Conservation (phyloP, 2,329 filamentous ascomycete genomes). For the Xylaria hypoxylon region DNA sequence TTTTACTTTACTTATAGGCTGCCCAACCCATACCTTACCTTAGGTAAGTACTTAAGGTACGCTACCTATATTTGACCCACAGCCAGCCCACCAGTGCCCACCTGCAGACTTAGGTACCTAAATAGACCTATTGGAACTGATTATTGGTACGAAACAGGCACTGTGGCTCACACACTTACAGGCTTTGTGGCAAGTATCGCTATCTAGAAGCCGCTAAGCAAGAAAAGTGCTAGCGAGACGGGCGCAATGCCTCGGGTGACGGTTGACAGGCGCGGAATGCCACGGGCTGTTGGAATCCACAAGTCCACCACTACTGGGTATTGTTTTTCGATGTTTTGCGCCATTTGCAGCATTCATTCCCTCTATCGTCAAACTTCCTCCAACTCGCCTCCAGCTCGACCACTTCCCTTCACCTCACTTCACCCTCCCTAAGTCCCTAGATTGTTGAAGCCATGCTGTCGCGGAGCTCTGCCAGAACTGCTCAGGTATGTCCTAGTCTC, state of each 20-base stretch:
- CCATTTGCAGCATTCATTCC: constrained; percentile 48
- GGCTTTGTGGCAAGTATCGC: constrained; percentile 16
- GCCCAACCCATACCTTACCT: no score
- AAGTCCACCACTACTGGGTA: constrained; percentile 37
- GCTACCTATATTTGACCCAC: no score
- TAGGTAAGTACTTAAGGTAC: no score
- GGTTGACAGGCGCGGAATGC: constrained; percentile 41
- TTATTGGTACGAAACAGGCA: constrained; percentile 7
- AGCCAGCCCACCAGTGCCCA: no score
- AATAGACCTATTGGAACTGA: background rate
- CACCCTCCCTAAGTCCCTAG: constrained; percentile 26
- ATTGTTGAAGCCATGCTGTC: constrained; percentile 62
- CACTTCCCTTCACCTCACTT: constrained; percentile 25
- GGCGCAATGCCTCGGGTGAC: constrained; percentile 29
- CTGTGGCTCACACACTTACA: constrained; percentile 8
- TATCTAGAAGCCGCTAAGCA: constrained; percentile 1
- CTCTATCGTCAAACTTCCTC: constrained; percentile 33
- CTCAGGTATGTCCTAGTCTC: constrained; percentile 62
- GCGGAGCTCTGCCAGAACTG: constrained; percentile 66
- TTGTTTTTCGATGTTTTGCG: constrained; percentile 48
- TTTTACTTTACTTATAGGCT: no score
- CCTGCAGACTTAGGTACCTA: no score
- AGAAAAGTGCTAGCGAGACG: constrained; percentile 11
- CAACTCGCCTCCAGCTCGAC: constrained; percentile 37
- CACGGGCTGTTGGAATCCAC: constrained; percentile 39